A percentile compares a stretch with the other conserved stretches of the same genome.
Evolutionary conservation across 306 rosid species (phyloP).

Genomic region (Quercus engelmannii): DNA sequence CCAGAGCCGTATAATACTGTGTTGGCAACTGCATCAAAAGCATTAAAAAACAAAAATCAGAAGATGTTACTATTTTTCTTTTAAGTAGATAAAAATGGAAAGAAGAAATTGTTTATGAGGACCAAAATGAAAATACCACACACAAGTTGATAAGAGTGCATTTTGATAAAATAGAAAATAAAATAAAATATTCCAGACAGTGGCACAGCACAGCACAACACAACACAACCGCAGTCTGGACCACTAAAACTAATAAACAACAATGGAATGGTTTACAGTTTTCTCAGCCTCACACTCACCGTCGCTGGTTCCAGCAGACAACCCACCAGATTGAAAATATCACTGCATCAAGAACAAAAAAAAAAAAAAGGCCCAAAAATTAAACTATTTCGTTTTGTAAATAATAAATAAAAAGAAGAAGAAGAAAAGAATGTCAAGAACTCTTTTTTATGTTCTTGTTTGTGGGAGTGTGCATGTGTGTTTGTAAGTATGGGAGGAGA

Average conservation of each 20-base stretch:
- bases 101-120: background rate
- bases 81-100: background rate
- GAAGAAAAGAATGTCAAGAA: no score
- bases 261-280: background rate
- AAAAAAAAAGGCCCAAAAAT: background rate
- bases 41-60: slow-evolving; percentile 11
- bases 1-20: slow-evolving; percentile 94
- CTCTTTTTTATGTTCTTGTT: background rate
- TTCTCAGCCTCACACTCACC: slow-evolving; percentile 42
- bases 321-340: slow-evolving; percentile 71
- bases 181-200: background rate
- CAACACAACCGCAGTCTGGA: slow-evolving; percentile 25
- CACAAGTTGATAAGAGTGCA: background rate
- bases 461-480: background rate
- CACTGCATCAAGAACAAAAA: slow-evolving; percentile 40
- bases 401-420: no score
- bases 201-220: background rate
- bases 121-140: background rate
- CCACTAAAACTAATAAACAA: slow-evolving; percentile 7
- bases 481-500: background rate
- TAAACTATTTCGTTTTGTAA: no score
- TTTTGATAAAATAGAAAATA: background rate
- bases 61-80: background rate
- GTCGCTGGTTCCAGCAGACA: slow-evolving; percentile 92
- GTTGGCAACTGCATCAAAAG: slow-evolving; percentile 79